These are phyloP conservation scores for Mallotus repandus DNA, from an alignment of 441 rosid species.

Conservation along the genomic window DNA sequence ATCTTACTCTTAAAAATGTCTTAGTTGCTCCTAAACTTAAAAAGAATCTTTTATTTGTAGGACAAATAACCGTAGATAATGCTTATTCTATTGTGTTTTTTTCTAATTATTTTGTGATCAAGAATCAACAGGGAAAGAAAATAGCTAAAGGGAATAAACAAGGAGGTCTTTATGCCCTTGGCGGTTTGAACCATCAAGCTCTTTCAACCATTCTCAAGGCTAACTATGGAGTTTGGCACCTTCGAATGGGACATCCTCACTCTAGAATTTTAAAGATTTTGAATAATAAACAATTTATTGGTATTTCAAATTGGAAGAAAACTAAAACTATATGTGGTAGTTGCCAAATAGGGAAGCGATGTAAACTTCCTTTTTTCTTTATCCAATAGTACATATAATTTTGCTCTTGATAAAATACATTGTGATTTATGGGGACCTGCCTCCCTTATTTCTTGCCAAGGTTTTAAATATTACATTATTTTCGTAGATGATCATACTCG, in stretches of 20 bases:
- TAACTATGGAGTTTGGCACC: background rate
- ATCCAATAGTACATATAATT: too few species aligned
- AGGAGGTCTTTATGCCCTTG: background rate
- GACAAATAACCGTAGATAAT: too few species aligned
- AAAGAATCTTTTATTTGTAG: background rate
- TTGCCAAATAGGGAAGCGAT: background rate
- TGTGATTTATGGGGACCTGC: too few species aligned
- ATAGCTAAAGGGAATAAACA: background rate
- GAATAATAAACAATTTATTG: background rate
- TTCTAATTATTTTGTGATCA: too few species aligned
- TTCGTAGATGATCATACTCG: too few species aligned
- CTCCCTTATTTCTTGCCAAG: too few species aligned
- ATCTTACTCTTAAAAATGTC: background rate
- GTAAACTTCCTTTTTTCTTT: too few species aligned
- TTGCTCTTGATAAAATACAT: too few species aligned
- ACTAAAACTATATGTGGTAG: background rate
- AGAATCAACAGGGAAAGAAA: background rate
- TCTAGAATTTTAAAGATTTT: background rate
- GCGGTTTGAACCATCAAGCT: background rate
- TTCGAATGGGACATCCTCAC: background rate
- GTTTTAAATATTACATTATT: too few species aligned
- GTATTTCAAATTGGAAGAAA: background rate
- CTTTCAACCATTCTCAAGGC: background rate
- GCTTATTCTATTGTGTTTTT: too few species aligned
- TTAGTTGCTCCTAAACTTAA: background rate